These are phyloP conservation scores for Luffa aegyptiaca DNA, from an alignment of 306 rosid species.

Conservation along the genomic window DNA sequence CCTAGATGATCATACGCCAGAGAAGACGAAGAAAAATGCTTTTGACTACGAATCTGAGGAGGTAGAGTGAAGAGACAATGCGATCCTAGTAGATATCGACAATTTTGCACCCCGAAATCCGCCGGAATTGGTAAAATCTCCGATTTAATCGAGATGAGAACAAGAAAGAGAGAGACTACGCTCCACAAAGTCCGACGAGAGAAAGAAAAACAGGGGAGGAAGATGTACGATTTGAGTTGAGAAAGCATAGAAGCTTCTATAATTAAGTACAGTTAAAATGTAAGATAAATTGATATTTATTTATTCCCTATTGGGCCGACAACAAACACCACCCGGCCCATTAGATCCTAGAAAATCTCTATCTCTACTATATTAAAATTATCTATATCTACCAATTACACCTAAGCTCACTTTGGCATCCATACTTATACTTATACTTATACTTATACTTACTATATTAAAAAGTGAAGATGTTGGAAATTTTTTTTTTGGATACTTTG, in stretches of 20 bases:
- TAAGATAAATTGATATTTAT: not conserved
- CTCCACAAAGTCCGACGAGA: not conserved
- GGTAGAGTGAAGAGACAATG: not conserved
- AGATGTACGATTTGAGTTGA: not conserved
- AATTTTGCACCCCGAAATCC: slow-evolving; percentile 8
- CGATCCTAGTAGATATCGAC: not conserved
- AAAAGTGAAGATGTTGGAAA: no score
- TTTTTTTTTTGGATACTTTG: no score
- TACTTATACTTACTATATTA: no score
- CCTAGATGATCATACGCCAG: slow-evolving; percentile 3
- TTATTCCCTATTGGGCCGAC: not conserved
- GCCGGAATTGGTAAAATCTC: slow-evolving; percentile 17
- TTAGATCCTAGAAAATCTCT: not conserved
- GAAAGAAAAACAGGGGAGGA: not conserved
- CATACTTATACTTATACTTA: no score
- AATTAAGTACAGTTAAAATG: not conserved
- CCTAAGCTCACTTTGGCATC: no score
- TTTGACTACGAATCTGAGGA: not conserved
- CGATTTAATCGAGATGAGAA: not conserved
- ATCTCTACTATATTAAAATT: no score
- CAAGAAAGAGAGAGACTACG: not conserved
- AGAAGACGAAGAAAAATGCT: not conserved
- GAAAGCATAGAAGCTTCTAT: not conserved
- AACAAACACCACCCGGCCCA: not conserved
- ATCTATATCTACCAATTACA: no score